These are phyloP conservation scores for Rauvolfia tetraphylla DNA, from an alignment of 257 asterid genomes.

Conservation along the genomic window DNA sequence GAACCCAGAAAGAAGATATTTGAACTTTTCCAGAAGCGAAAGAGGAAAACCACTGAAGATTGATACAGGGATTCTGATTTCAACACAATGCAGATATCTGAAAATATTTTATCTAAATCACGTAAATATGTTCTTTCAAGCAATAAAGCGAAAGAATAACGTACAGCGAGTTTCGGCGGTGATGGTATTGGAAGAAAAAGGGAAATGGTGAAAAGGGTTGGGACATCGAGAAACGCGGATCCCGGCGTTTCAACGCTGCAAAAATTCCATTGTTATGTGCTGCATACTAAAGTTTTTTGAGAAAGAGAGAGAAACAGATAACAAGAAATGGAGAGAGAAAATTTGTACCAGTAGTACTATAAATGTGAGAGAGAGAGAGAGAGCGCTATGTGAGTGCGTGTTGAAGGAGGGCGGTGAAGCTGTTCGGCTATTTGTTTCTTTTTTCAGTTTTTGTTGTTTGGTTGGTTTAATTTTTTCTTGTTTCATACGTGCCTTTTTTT, in stretches of 20 bases:
- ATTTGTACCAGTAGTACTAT: too few species aligned
- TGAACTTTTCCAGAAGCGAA: conserved; percentile 1
- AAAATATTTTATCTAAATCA: conserved; percentile 7
- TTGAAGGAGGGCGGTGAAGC: conserved; percentile 19
- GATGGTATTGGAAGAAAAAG: conserved; percentile 3
- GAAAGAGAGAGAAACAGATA: not conserved
- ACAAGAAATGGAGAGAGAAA: conserved; percentile 3
- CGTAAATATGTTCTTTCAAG: conserved; percentile 6
- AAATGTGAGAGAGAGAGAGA: not conserved
- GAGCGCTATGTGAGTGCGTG: conserved; percentile 11
- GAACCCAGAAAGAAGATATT: conserved; percentile 2
- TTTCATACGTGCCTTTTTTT: not conserved
- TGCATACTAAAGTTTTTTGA: not conserved
- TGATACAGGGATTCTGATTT: conserved; percentile 19
- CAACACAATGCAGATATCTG: conserved; percentile 33
- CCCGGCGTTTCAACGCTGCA: conserved; percentile 34
- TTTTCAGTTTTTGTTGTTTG: conserved; percentile 9
- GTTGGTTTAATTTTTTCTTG: not conserved
- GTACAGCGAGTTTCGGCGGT: conserved; percentile 26
- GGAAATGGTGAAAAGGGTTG: conserved; percentile 20
- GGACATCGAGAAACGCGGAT: conserved; percentile 56
- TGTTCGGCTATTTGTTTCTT: conserved; percentile 27
- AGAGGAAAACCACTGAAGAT: conserved; percentile 9
- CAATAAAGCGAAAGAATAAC: conserved; percentile 16
- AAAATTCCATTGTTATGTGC: conserved; percentile 34